Base-by-base conservation (phyloP, 192 early-diverging fungal genomes). In the Diversispora epigaea region DNA sequence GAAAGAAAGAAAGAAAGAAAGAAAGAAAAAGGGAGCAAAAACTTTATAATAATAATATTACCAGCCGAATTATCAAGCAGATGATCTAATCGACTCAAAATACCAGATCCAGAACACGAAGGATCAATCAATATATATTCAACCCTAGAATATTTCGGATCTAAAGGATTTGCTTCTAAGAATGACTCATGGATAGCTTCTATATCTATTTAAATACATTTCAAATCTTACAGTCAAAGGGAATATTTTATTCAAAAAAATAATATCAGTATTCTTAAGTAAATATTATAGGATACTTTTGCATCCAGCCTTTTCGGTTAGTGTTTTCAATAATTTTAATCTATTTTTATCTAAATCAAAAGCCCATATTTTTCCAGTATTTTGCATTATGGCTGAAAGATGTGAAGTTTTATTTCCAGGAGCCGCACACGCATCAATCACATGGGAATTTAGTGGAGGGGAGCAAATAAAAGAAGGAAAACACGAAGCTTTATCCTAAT, bases 331-430 rank as follows among this genome's bases (percentile, higher is more conserved):
- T 5, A 91, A 91, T 14, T 87, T 84, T 57, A 98, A 73, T 67
- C 97, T 83, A 25, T 85, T 70, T 54, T 77, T 77, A 82, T 97
- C 95, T 80, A 90, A 85, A 77, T 99, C 97, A 80, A 97, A 96
- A 0, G 97, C 97, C 81, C 86, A 92, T 57, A 99, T 93, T 45
- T 80, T 87, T 12, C 96, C 97, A 8, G 86, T 85, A 69, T 96
- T 96, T 45, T 86, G 85, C 91, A 98, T 94, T 39, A 95, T 82
- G 68, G 93, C 92, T 5, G 91, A 90, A 65, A 99, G 82, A 77
- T 98, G 96, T 61, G 93, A 93, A 5, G 97, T 99, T 79, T 99
- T 99, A 84, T 99, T 99, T 6, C 96, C 96, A 4, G 96, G 96
- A 0, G 96, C 96, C 15, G 97, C 97, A 78, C 96, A 99, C 8